Conservation (phyloP, 2,329 filamentous ascomycete species). For the Dendryphion nanum region DNA sequence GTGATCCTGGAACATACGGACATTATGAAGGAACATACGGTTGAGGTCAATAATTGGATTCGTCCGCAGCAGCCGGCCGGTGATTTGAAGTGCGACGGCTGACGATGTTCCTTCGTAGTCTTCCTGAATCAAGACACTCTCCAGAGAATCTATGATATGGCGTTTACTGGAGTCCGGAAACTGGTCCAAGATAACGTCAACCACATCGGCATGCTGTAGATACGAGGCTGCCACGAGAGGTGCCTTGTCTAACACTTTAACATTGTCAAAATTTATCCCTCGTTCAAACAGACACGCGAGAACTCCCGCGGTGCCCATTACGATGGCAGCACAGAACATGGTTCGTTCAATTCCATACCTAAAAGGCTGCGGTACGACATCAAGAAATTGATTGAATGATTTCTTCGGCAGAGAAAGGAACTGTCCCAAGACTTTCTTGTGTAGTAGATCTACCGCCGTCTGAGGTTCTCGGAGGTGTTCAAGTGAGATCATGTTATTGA, state of each 20-base stretch:
- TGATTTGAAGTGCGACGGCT: too few species aligned
- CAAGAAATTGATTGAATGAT: background rate
- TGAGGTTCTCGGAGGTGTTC: background rate
- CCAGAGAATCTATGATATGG: too few species aligned
- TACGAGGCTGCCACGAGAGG: too few species aligned
- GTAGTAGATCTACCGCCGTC: background rate
- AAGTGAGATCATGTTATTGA: conserved; percentile 3
- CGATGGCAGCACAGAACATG: background rate
- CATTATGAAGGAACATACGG: too few species aligned
- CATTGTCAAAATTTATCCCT: background rate
- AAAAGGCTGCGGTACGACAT: background rate
- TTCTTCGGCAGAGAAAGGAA: background rate
- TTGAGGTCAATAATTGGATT: too few species aligned
- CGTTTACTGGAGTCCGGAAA: too few species aligned
- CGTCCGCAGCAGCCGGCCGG: too few species aligned
- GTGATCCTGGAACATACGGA: too few species aligned
- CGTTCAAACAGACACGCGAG: background rate
- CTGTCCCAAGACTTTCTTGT: background rate
- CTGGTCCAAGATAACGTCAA: too few species aligned
- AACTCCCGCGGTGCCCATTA: background rate
- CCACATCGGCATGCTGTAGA: too few species aligned
- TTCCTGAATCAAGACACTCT: too few species aligned
- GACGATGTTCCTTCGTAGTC: too few species aligned
- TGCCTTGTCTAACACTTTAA: background rate
- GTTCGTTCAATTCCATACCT: background rate